These are phyloP conservation scores for Chytridium lagenaria DNA, from an alignment of 371 early-diverging fungal genomes.

Conservation along the genomic window DNA sequence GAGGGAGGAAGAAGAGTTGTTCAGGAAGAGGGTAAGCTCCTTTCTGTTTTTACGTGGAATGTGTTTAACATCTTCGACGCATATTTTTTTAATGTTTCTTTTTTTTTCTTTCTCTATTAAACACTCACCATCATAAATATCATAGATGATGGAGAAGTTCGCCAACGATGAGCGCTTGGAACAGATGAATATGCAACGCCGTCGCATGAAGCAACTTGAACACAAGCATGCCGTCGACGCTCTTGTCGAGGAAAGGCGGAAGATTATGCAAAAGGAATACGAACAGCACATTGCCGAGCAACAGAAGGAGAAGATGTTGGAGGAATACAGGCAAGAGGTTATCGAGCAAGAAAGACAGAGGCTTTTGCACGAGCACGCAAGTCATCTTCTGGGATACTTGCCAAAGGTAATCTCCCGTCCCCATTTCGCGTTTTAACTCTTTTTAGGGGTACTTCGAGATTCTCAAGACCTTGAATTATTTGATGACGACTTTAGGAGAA, in stretches of 20 bases:
- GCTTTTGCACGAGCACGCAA: conserved; percentile 59
- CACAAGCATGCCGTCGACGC: conserved; percentile 60
- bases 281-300: conserved; percentile 39
- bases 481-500: conserved; percentile 56
- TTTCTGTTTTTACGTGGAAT: too few species aligned
- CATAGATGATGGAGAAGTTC: conserved; percentile 57
- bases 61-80: too few species aligned
- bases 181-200: conserved; percentile 53
- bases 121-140: neutral
- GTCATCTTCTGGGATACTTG: conserved; percentile 52
- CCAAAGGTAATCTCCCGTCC: conserved; percentile 61
- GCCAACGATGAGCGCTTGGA: conserved; percentile 59
- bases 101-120: too few species aligned
- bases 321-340: conserved; percentile 52
- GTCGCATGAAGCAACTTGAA: conserved; percentile 62
- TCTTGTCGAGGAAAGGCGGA: conserved; percentile 53
- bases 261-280: conserved; percentile 35
- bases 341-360: conserved; percentile 63
- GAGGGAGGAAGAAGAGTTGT: conserved; percentile 51
- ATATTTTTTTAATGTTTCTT: too few species aligned
- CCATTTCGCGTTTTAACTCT: neutral
- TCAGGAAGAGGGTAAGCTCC: conserved; percentile 54
- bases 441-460: conserved; percentile 57
- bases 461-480: conserved; percentile 56
- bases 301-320: conserved; percentile 47